phyloP scores from a whole-genome alignment of 805 yeast genomes.

The Yarrowia deformans region DNA sequence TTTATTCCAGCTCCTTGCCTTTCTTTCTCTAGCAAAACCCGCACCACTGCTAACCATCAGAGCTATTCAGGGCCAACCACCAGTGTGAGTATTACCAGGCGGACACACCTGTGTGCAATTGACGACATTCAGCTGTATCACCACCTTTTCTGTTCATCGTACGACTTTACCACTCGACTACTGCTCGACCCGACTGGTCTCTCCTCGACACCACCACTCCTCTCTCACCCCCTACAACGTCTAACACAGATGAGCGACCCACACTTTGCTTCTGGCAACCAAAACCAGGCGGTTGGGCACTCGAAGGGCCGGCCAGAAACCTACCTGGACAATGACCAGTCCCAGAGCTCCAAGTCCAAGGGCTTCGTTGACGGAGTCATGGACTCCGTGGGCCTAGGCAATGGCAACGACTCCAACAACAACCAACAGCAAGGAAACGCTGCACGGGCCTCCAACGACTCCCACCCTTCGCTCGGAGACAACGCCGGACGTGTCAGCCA shows the following conservation, averaged over 20 bases:
- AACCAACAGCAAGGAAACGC: not conserved
- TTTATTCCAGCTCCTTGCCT: conserved; percentile 20
- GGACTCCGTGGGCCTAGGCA: conserved; percentile 13
- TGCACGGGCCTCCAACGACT: too few species aligned
- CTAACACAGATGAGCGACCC: conserved; percentile 38
- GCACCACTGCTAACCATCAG: conserved; percentile 11
- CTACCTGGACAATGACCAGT: conserved; percentile 21
- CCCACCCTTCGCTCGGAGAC: conserved; percentile 32
- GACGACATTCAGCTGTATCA: not conserved
- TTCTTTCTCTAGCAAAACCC: conserved; percentile 28
- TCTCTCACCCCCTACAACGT: too few species aligned
- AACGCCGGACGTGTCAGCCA: conserved; percentile 27
- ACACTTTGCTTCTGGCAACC: conserved; percentile 39
- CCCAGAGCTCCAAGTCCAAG: conserved; percentile 20
- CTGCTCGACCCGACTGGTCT: not conserved
- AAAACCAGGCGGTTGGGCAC: conserved; percentile 25
- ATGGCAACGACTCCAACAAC: conserved; percentile 4
- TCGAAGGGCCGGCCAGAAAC: conserved; percentile 38
- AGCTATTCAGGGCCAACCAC: conserved; percentile 15
- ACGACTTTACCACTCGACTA: not conserved
- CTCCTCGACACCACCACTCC: not conserved
- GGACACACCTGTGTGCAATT: not conserved
- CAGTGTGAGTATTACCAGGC: conserved; percentile 19
- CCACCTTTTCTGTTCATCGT: not conserved
- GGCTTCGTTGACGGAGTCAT: conserved; percentile 20